These are phyloP conservation scores for Camelina sativa DNA, from an alignment of 345 rosid genomes.

Conservation along the genomic window DNA sequence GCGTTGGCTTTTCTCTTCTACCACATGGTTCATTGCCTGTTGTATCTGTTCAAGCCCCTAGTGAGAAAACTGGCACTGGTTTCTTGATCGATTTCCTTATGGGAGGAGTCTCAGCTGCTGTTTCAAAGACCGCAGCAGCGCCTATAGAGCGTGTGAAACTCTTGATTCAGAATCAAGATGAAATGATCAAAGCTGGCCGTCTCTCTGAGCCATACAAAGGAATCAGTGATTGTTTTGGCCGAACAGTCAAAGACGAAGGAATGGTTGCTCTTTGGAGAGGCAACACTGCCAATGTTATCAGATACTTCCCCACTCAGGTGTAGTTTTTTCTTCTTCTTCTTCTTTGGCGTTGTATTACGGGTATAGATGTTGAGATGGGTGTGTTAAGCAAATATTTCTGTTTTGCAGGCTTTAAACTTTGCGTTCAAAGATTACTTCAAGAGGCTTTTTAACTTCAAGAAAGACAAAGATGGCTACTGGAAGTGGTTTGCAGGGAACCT, in stretches of 20 bases:
- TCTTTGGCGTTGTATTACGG: background rate
- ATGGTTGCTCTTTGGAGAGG: conserved; percentile 79
- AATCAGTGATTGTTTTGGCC: conserved; percentile 69
- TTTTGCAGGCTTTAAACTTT: conserved; percentile 72
- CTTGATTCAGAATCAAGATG: conserved; percentile 89
- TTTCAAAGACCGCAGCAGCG: conserved; percentile 86
- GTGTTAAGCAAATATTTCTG: background rate
- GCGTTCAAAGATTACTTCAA: conserved; percentile 93
- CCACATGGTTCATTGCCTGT: conserved; percentile 47
- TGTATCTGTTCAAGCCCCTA: conserved; percentile 60
- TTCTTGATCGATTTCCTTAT: conserved; percentile 75
- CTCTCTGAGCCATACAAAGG: conserved; percentile 88
- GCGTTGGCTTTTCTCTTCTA: conserved; percentile 39
- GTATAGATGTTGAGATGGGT: conserved; percentile 12
- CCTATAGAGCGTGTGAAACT: conserved; percentile 92
- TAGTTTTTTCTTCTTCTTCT: conserved; percentile 37
- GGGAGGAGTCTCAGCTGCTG: conserved; percentile 94
- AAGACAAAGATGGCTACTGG: conserved; percentile 92
- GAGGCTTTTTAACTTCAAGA: conserved; percentile 88
- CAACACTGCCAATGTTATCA: conserved; percentile 86
- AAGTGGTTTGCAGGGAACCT: conserved; percentile 93
- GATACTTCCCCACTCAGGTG: conserved; percentile 92
- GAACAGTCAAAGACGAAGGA: conserved; percentile 75
- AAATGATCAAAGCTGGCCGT: conserved; percentile 78
- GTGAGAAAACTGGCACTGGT: conserved; percentile 80